Conservation (phyloP, 2,329 filamentous ascomycete species). For the Ophiocordyceps camponoti-rufipedis region DNA sequence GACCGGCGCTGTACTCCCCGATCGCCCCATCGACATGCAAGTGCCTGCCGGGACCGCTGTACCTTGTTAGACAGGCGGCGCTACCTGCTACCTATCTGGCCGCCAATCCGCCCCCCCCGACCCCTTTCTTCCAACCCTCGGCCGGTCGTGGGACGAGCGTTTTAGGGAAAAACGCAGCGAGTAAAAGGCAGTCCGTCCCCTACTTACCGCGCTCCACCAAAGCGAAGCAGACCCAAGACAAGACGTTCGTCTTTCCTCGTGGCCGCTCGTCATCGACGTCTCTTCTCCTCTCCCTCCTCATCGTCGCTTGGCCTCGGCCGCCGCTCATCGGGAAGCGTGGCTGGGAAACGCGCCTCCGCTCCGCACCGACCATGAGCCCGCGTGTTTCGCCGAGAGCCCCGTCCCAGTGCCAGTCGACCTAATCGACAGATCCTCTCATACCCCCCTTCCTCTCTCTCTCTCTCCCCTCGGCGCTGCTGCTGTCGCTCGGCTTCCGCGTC, state of each 20-base stretch:
- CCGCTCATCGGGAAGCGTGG: neutral
- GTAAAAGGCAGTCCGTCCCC: neutral
- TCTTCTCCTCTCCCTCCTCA: neutral
- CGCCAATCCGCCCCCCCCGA: neutral
- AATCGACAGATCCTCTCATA: neutral
- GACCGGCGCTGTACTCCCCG: neutral
- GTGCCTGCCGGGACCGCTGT: neutral
- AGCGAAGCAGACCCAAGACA: neutral
- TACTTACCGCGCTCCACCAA: neutral
- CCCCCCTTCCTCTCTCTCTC: neutral
- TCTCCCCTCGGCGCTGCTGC: no score
- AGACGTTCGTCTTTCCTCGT: neutral
- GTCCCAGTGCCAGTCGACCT: neutral
- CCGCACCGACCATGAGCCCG: neutral
- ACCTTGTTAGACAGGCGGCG: neutral
- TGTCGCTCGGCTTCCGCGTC: neutral
- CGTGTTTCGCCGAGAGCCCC: neutral
- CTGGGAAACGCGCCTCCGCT: neutral
- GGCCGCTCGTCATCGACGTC: neutral
- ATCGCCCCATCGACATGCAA: neutral
- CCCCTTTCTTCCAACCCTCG: neutral
- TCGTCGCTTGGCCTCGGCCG: neutral
- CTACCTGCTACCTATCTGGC: neutral
- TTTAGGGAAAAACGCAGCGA: neutral
- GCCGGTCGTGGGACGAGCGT: neutral